Percentiles rank a stretch among this genome's conserved stretches.
Evolutionary conservation across 73 alveolate species (phyloP).

Genomic region (Urostyla sp.): DNA sequence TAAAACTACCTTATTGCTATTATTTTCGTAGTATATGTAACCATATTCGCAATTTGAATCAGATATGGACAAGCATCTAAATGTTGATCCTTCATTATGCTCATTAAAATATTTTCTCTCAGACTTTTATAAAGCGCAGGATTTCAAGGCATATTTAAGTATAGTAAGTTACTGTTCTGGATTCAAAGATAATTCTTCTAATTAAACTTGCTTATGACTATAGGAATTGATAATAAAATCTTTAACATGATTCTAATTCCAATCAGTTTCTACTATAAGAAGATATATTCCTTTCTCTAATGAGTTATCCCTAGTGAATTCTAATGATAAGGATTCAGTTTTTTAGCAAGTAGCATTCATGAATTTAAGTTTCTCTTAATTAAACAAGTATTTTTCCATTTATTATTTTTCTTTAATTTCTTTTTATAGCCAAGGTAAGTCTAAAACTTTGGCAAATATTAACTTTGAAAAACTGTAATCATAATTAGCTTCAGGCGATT

Average conservation of each 20-base stretch:
- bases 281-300: conserved; percentile 67
- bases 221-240: conserved; percentile 24
- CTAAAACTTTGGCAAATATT: too few relatives aligned
- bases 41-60: conserved; percentile 72
- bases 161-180: background rate
- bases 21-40: conserved; percentile 65
- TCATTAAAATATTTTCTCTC: conserved; percentile 20
- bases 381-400: too few relatives aligned
- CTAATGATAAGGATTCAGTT: too few relatives aligned
- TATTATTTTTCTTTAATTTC: too few relatives aligned
- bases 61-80: conserved; percentile 44
- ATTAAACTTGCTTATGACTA: conserved; percentile 21
- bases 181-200: background rate
- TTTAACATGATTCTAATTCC: conserved; percentile 8
- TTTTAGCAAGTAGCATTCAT: too few relatives aligned
- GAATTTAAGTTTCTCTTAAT: too few relatives aligned
- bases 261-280: conserved; percentile 49
- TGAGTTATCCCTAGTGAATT: too few relatives aligned
- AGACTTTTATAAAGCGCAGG: conserved; percentile 58
- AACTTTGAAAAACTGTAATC: too few relatives aligned
- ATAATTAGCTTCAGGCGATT: too few relatives aligned
- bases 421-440: too few relatives aligned
- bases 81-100: conserved; percentile 28
- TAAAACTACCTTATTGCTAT: conserved; percentile 16
- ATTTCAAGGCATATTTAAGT: conserved; percentile 30